phyloP scores from a whole-genome alignment of 805 yeast species.

The Starmerella ratchasimensis region DNA sequence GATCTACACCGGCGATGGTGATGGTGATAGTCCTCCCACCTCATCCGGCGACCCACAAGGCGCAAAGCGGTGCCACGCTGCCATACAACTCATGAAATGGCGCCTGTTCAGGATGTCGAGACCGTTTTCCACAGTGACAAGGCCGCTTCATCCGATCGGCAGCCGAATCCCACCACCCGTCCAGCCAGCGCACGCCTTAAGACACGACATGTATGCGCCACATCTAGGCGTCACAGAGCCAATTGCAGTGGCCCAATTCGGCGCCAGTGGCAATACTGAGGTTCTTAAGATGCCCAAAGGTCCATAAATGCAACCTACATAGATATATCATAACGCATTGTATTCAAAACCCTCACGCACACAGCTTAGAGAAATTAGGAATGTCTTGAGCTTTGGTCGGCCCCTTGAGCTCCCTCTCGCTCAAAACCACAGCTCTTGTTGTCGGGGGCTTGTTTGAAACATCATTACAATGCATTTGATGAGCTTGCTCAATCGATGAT shows the following conservation, averaged over 20 bases:
- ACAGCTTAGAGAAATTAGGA: too few species aligned
- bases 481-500: too few species aligned
- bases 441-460: too few species aligned
- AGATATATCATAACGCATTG: too few species aligned
- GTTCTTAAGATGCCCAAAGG: neutral
- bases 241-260: neutral
- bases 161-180: too few species aligned
- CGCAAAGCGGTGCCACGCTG: neutral
- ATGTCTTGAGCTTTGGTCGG: too few species aligned
- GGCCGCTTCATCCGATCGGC: neutral
- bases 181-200: too few species aligned
- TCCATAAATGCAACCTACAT: too few species aligned
- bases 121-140: neutral
- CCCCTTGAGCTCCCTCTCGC: too few species aligned
- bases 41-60: neutral
- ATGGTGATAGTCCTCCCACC: neutral
- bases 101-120: neutral
- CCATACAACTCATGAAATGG: neutral
- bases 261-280: neutral
- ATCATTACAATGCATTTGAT: too few species aligned
- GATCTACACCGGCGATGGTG: neutral
- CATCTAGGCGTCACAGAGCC: conserved; percentile 8
- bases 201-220: conserved; percentile 2
- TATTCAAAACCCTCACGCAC: too few species aligned
- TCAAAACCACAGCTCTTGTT: too few species aligned